Evolutionary conservation across 768 basidiomycete species (phyloP).

Genomic region (Auriscalpium vulgare): DNA sequence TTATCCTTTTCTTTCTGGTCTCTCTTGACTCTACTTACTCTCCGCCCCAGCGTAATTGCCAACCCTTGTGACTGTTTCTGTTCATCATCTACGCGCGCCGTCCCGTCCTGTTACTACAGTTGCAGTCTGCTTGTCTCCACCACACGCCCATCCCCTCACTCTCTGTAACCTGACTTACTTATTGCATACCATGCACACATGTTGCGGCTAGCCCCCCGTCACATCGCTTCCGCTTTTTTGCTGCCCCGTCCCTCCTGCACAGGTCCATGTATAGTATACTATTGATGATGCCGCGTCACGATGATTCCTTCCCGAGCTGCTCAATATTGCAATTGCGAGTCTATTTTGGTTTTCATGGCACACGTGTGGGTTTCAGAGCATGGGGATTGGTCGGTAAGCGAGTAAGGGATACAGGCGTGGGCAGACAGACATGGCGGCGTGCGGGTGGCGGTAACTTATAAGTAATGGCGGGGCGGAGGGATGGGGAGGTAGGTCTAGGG

Average conservation of each 20-base stretch:
- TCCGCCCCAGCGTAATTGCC: slow-evolving; percentile 3
- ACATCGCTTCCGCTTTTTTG: slow-evolving; percentile 15
- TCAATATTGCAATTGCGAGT: too few species aligned
- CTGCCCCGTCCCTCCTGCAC: slow-evolving; percentile 20
- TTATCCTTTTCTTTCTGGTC: slow-evolving; percentile 11
- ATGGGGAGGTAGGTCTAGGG: too few species aligned
- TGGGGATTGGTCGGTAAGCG: too few species aligned
- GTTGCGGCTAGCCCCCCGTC: slow-evolving; percentile 2
- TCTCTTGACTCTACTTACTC: slow-evolving; percentile 14
- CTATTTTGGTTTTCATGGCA: too few species aligned
- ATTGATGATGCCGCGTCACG: background rate
- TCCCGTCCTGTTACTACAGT: slow-evolving; percentile 4
- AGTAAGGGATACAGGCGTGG: too few species aligned
- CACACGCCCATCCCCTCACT: slow-evolving; percentile 12
- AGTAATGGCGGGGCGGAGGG: too few species aligned
- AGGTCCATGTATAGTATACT: slow-evolving; percentile 22
- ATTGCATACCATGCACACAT: slow-evolving; percentile 26
- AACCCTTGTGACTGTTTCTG: slow-evolving; percentile 16
- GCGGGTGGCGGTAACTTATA: too few species aligned
- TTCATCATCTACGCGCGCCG: background rate
- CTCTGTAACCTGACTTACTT: slow-evolving; percentile 16
- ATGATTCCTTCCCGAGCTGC: too few species aligned
- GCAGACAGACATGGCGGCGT: too few species aligned
- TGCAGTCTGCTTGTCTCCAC: slow-evolving; percentile 18
- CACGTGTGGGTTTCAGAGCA: too few species aligned